phyloP scores from a whole-genome alignment of 257 asterid genomes.

The Solanum clarkiae region DNA sequence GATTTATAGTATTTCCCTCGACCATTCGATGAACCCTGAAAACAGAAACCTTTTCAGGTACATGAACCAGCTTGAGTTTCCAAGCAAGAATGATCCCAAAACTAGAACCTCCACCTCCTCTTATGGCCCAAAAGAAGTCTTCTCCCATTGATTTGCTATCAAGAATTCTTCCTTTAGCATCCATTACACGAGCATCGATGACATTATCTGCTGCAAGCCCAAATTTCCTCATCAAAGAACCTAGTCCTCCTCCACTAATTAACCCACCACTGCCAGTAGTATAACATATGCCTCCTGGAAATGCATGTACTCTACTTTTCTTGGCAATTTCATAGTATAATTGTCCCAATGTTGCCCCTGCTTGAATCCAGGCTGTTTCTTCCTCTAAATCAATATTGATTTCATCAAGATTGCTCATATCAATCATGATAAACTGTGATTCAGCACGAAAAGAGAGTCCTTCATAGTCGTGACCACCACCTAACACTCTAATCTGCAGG shows the following conservation, averaged over 20 bases:
- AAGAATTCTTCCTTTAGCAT: not conserved
- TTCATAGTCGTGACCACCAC: conserved; percentile 31
- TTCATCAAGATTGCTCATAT: conserved; percentile 1
- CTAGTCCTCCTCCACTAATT: conserved; percentile 23
- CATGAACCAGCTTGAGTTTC: conserved; percentile 19
- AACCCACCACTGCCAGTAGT: conserved; percentile 21
- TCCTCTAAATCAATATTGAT: conserved; percentile 1
- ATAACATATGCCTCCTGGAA: conserved; percentile 16
- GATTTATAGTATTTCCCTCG: not conserved
- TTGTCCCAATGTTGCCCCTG: conserved; percentile 18
- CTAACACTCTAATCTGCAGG: conserved; percentile 9
- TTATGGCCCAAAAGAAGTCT: not conserved
- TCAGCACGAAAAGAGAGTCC: conserved; percentile 18
- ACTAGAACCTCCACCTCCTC: not conserved
- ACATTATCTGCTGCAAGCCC: conserved; percentile 23
- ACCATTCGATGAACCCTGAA: conserved; percentile 4
- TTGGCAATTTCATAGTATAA: conserved; percentile 11
- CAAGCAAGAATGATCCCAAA: conserved; percentile 18
- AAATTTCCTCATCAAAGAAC: conserved; percentile 16
- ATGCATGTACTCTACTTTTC: conserved; percentile 18
- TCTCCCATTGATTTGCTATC: not conserved
- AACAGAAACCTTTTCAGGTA: conserved; percentile 7
- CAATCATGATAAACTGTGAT: conserved; percentile 10
- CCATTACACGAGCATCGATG: conserved; percentile 4
- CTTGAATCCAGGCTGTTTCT: conserved; percentile 17